Conservation (phyloP, 2,329 filamentous ascomycete species). For the Stenocarpella maydis region DNA sequence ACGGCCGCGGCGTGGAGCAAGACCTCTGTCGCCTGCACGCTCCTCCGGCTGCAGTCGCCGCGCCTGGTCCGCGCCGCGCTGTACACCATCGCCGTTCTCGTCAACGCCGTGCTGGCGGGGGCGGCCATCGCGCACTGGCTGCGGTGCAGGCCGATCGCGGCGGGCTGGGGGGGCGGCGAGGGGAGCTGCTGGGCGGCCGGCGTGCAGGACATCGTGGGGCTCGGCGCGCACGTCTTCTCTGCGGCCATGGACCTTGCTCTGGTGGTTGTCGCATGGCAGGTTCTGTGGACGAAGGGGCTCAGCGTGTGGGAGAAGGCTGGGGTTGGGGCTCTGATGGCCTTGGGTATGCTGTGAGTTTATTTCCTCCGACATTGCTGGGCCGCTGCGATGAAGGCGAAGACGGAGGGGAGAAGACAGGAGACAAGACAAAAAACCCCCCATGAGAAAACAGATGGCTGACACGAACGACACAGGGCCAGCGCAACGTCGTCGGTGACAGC, state of each 20-base stretch:
- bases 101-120: slow-evolving; percentile 19
- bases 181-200: slow-evolving; percentile 8
- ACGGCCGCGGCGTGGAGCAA: slow-evolving; percentile 27
- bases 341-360: slow-evolving; percentile 21
- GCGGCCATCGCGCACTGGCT: slow-evolving; percentile 28
- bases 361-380: neutral
- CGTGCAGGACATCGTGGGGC: neutral
- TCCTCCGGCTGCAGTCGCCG: slow-evolving; percentile 13
- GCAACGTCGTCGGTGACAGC: slow-evolving; percentile 16
- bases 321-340: neutral
- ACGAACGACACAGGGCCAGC: neutral
- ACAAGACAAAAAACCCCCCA: too few relatives aligned
- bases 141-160: slow-evolving; percentile 21
- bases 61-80: slow-evolving; percentile 7
- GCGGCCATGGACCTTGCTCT: slow-evolving; percentile 22
- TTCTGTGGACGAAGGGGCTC: slow-evolving; percentile 23
- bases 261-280: slow-evolving; percentile 15
- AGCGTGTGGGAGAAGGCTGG: slow-evolving; percentile 23
- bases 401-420: neutral
- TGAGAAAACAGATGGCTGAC: neutral
- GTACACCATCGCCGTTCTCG: neutral
- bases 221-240: slow-evolving; percentile 22
- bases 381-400: too few relatives aligned
- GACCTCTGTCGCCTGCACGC: slow-evolving; percentile 18
- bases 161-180: neutral